Base-by-base conservation (phyloP, 257 asterid genomes). In the Jacaranda copaia region DNA sequence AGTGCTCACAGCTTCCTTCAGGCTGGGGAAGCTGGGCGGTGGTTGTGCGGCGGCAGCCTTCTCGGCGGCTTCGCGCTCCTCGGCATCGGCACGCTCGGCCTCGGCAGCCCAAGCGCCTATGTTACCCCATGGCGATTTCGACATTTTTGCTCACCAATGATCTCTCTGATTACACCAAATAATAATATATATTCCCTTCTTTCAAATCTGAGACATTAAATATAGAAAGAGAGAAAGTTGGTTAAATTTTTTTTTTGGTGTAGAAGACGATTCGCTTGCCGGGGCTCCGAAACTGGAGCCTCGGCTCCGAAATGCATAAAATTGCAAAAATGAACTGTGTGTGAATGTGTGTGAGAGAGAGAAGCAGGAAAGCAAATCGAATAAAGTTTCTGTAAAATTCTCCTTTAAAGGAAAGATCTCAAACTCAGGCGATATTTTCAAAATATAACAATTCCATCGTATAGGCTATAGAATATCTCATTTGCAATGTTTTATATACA, bases 41-140 rank as follows among this genome's bases (percentile, higher is more conserved):
- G 87, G 85, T 14, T 76, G 81, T 52, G 80, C 93, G 25, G 92
- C 86, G 74, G 90, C 87, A 65, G 87, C 86, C 58, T 72, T 81
- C 80, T 75, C 92, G 53, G 91, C 96, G 39, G 86, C 88, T 65
- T 88, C 97, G 14, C 82, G 81, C 80, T 90, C 92, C 82, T 89
- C 99, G 46, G 88, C 93, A 75, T 93, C 99, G 19, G 87, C 99
- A 46, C 91, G 92, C 81, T 96, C 99, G 73, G 98, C 85, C 42
- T 93, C 98, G 68, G 93, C 97, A 14, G 99, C 99, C 98, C 99
- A 93, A 11, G 89, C 90, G 79, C 98, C 98, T 86, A 96, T 74
- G 40, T 85, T 89, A 40, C 93, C 93, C 99, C 97, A 96, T 56
- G 99, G 90, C 75, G 98, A 91, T 86, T 93, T 93, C 87, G 96